A percentile compares a stretch with the other conserved stretches of the same genome.
phyloP scores from a whole-genome alignment of 78 protist genomes.

The Guillardia theta region DNA sequence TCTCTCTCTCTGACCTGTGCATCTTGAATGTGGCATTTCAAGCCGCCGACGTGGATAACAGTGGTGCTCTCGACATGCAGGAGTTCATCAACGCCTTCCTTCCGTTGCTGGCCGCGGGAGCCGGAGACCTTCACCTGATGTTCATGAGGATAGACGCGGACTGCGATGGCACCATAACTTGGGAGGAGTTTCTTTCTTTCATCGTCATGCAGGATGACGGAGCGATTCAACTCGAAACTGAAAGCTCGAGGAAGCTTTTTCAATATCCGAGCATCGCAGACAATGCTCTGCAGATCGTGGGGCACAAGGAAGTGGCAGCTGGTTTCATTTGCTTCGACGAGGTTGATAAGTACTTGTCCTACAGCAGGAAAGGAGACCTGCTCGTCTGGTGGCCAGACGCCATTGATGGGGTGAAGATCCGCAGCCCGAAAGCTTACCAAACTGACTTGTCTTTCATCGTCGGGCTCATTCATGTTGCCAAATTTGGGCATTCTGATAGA shows the following conservation, averaged over 20 bases:
- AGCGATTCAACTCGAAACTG: neutral
- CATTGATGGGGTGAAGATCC: neutral
- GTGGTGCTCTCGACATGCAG: neutral
- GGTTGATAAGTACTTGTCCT: neutral
- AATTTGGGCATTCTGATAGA: neutral
- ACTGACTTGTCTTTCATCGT: neutral
- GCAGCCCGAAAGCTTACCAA: neutral
- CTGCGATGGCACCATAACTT: constrained; percentile 3
- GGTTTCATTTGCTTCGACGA: neutral
- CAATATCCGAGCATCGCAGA: neutral
- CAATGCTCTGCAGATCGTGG: neutral
- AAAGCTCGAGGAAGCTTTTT: neutral
- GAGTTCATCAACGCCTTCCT: neutral
- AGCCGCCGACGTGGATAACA: neutral
- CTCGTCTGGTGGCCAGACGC: neutral
- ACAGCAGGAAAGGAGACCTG: neutral
- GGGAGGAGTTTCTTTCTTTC: neutral
- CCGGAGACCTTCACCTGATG: neutral
- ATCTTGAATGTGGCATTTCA: neutral
- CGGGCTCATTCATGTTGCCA: neutral
- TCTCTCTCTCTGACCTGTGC: neutral
- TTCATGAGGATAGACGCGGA: constrained; percentile 3
- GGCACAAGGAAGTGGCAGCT: neutral
- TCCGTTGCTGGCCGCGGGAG: neutral
- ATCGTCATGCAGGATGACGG: neutral